Conservation (phyloP, 1,284 basidiomycete genomes). For the Microbotryum lychnidis-dioicae region DNA sequence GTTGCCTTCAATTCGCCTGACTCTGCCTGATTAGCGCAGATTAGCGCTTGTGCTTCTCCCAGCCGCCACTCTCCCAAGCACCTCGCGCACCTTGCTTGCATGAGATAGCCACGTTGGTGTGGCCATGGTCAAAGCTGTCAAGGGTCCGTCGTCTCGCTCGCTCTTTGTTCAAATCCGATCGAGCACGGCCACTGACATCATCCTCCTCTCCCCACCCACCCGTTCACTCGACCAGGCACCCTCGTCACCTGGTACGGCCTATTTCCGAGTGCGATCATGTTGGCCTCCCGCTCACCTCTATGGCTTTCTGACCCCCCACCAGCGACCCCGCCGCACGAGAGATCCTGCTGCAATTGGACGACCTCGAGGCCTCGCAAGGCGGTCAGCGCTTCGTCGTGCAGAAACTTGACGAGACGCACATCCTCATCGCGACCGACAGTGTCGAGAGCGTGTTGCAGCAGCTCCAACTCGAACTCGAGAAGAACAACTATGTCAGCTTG, state of each 20-base stretch:
- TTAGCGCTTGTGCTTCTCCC: no score
- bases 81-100: no score
- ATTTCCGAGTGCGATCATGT: neutral
- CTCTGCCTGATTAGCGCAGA: no score
- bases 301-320: neutral
- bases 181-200: no score
- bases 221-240: constrained; percentile 8
- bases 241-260: constrained; percentile 28
- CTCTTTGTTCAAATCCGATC: no score
- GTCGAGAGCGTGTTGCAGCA: constrained; percentile 61
- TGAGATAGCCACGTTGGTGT: no score
- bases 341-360: constrained; percentile 72
- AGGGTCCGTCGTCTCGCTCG: no score
- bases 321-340: constrained; percentile 87
- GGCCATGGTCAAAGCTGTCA: no score
- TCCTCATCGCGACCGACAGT: constrained; percentile 71
- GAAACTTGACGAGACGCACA: constrained; percentile 74
- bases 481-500: constrained; percentile 19
- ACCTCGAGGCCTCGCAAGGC: constrained; percentile 37
- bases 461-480: constrained; percentile 55
- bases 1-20: no score
- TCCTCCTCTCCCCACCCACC: neutral
- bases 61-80: no score
- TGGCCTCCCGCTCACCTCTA: neutral
- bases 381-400: constrained; percentile 63